Evolutionary conservation across 139 green algal genomes (phyloP).

Genomic region (Chlamydomonas sp.): DNA sequence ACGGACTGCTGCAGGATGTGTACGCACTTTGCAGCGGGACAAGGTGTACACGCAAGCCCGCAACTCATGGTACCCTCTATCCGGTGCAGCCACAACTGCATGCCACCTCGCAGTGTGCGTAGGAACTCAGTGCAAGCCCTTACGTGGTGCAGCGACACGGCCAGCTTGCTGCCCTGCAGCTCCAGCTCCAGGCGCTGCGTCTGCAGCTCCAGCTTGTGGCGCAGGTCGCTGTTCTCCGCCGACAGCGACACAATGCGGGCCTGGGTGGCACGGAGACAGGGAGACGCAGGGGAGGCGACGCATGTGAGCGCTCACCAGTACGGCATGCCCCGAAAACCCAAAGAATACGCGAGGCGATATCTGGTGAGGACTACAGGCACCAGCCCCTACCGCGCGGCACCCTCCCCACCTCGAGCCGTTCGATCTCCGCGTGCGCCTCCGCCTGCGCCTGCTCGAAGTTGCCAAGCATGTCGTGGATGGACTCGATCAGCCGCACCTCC

Average conservation of each 20-base stretch:
- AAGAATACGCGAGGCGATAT: too few species aligned
- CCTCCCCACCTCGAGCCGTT: conserved; percentile 25
- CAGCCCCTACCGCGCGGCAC: not conserved
- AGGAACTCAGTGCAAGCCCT: not conserved
- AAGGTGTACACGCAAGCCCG: too few species aligned
- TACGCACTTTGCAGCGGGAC: too few species aligned
- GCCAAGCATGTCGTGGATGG: conserved; percentile 38
- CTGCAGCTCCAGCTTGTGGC: conserved; percentile 33
- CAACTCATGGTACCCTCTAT: too few species aligned
- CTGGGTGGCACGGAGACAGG: not conserved
- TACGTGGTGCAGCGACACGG: not conserved
- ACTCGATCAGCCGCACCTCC: conserved; percentile 45
- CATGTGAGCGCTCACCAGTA: too few species aligned
- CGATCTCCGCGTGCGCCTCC: not conserved
- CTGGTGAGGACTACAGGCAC: not conserved
- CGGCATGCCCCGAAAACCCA: too few species aligned
- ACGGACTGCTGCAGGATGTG: too few species aligned
- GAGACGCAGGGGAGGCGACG: not conserved
- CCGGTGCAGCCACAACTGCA: too few species aligned
- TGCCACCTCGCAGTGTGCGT: too few species aligned
- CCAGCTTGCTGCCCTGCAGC: conserved; percentile 7
- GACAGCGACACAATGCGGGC: not conserved
- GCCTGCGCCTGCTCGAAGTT: conserved; percentile 33
- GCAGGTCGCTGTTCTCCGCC: conserved; percentile 17
- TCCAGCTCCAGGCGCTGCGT: conserved; percentile 44